These are phyloP conservation scores for Serendipita sp. DNA, from an alignment of 768 basidiomycete genomes.

Conservation along the genomic window DNA sequence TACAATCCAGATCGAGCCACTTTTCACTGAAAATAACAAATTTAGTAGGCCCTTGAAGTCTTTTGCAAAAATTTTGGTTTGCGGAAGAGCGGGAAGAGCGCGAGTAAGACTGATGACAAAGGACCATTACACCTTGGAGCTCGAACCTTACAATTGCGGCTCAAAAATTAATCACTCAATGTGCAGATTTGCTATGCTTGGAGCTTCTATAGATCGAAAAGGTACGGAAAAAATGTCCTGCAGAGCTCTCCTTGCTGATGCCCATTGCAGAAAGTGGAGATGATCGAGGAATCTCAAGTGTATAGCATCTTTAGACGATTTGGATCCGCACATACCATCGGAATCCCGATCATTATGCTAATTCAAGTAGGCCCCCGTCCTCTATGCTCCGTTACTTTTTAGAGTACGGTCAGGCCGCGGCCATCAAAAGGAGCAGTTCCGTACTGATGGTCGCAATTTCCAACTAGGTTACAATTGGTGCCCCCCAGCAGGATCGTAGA, in stretches of 20 bases:
- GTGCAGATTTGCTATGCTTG: slow-evolving; percentile 61
- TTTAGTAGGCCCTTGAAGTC: too few relatives aligned
- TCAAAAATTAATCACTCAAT: slow-evolving; percentile 38
- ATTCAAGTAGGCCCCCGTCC: slow-evolving; percentile 32
- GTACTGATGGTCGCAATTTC: not conserved
- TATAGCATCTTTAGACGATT: slow-evolving; percentile 35
- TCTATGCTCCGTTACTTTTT: too few relatives aligned
- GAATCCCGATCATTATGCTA: slow-evolving; percentile 64
- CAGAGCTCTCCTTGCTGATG: slow-evolving; percentile 36
- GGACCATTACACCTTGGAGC: too few relatives aligned
- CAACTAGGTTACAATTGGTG: slow-evolving; percentile 45
- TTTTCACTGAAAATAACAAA: too few relatives aligned
- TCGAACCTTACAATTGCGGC: too few relatives aligned
- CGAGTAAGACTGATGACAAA: too few relatives aligned
- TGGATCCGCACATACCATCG: slow-evolving; percentile 44
- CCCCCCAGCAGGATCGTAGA: slow-evolving; percentile 50
- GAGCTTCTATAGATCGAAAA: slow-evolving; percentile 65
- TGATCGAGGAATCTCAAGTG: slow-evolving; percentile 49
- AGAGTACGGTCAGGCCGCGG: too few relatives aligned
- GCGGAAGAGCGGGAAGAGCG: too few relatives aligned
- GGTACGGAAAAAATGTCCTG: slow-evolving; percentile 67
- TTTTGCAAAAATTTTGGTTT: too few relatives aligned
- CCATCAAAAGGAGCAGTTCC: not conserved
- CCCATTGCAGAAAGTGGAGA: slow-evolving; percentile 40
- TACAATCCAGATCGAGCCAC: too few relatives aligned